phyloP scores from a whole-genome alignment of 495 filamentous ascomycete species.

The Ascobolus immersus region DNA sequence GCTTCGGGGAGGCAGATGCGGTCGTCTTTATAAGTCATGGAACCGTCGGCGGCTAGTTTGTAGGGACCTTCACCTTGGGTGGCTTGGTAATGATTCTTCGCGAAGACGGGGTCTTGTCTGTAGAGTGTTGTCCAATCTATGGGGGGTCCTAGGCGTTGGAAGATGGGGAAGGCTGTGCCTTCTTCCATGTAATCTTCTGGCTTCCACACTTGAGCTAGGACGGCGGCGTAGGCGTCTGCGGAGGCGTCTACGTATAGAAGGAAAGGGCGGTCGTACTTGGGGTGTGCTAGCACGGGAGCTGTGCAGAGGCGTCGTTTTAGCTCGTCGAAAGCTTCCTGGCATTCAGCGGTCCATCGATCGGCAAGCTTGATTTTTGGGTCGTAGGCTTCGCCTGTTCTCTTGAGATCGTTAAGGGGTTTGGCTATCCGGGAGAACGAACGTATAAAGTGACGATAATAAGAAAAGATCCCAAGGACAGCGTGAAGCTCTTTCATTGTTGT shows the following conservation, averaged over 20 bases:
- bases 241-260: background rate
- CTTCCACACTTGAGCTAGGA: background rate
- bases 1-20: background rate
- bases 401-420: background rate
- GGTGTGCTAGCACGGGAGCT: background rate
- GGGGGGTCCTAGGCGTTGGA: background rate
- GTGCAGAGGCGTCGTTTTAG: background rate
- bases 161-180: background rate
- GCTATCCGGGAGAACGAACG: background rate
- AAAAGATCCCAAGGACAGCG: slow-evolving; percentile 1
- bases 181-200: background rate
- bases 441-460: slow-evolving; percentile 3
- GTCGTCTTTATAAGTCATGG: background rate
- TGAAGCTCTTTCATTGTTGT: background rate
- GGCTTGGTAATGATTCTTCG: no score
- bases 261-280: background rate
- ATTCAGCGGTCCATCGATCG: background rate
- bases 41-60: background rate
- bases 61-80: background rate
- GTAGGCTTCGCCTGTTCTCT: background rate
- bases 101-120: background rate
- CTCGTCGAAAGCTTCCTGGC: background rate
- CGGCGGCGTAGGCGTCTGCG: background rate
- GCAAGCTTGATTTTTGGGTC: no score
- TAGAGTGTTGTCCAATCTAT: background rate